Conservation (phyloP, 345 rosid species). For the Bruguiera parviflora region DNA sequence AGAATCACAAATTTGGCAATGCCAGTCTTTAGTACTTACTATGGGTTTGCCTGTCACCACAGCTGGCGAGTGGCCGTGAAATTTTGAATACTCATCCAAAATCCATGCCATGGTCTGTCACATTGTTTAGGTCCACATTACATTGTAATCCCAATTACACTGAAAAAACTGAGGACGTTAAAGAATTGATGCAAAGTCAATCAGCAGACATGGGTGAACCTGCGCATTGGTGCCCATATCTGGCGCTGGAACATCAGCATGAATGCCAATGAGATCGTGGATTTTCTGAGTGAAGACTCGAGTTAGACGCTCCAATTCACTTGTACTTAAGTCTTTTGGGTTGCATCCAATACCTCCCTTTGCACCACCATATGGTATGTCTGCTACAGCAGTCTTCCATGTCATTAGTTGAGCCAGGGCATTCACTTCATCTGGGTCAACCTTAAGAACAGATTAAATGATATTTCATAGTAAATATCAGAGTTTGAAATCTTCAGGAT, state of each 20-base stretch:
- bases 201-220: neutral
- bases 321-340: conserved; percentile 16
- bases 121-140: neutral
- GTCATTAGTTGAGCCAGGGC: conserved; percentile 25
- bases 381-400: conserved; percentile 22
- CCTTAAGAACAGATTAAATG: conserved; percentile 4
- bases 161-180: neutral
- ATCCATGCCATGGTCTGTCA: conserved; percentile 23
- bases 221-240: conserved; percentile 25
- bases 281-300: conserved; percentile 26
- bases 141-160: neutral
- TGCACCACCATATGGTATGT: conserved; percentile 22
- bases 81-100: conserved; percentile 23
- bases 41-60: conserved; percentile 21
- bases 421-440: conserved; percentile 23
- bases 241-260: conserved; percentile 17
- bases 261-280: conserved; percentile 22
- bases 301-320: conserved; percentile 18
- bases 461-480: neutral
- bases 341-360: conserved; percentile 21
- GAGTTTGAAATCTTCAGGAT: neutral
- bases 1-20: neutral
- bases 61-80: conserved; percentile 20
- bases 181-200: neutral
- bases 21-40: conserved; percentile 7